Evolutionary conservation across 169 alveolate genomes (phyloP).

Genomic region (Babesia caballi): DNA sequence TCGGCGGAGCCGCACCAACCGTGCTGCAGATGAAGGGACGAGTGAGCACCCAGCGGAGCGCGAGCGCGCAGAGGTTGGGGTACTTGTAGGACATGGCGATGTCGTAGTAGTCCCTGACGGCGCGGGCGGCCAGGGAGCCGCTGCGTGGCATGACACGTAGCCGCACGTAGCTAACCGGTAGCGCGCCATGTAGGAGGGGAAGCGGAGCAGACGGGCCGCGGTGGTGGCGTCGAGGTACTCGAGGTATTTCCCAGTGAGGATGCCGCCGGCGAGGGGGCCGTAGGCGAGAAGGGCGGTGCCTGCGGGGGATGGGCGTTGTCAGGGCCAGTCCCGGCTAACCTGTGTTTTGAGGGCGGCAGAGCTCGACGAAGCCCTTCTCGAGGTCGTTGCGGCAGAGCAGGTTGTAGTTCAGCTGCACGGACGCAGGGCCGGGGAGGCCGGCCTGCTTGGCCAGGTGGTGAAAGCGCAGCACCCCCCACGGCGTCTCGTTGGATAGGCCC

Average conservation of each 20-base stretch:
- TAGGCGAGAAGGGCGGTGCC: conserved; percentile 75
- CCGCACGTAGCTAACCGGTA: conserved; percentile 37
- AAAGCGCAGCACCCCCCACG: conserved; percentile 76
- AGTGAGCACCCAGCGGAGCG: conserved; percentile 79
- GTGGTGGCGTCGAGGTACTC: conserved; percentile 81
- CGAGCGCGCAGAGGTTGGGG: conserved; percentile 76
- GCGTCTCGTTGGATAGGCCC: conserved; percentile 85
- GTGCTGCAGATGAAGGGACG: conserved; percentile 79
- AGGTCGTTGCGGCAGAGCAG: conserved; percentile 79
- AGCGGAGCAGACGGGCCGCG: conserved; percentile 75
- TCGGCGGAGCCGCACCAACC: not conserved
- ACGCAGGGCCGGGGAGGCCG: conserved; percentile 72
- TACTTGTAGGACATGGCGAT: conserved; percentile 69
- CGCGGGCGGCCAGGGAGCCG: conserved; percentile 82
- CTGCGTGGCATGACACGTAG: conserved; percentile 9
- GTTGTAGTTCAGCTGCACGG: conserved; percentile 77
- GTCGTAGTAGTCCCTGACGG: conserved; percentile 74
- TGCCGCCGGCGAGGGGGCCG: conserved; percentile 82
- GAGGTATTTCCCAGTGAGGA: conserved; percentile 80
- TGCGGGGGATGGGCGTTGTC: not conserved
- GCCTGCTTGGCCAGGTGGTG: conserved; percentile 62
- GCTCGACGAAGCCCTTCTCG: conserved; percentile 82
- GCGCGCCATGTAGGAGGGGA: conserved; percentile 81
- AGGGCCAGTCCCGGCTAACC: conserved; percentile 39
- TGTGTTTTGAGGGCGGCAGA: conserved; percentile 79